Conservation (phyloP, 768 basidiomycete species). For the Candolleomyces efflorescens region DNA sequence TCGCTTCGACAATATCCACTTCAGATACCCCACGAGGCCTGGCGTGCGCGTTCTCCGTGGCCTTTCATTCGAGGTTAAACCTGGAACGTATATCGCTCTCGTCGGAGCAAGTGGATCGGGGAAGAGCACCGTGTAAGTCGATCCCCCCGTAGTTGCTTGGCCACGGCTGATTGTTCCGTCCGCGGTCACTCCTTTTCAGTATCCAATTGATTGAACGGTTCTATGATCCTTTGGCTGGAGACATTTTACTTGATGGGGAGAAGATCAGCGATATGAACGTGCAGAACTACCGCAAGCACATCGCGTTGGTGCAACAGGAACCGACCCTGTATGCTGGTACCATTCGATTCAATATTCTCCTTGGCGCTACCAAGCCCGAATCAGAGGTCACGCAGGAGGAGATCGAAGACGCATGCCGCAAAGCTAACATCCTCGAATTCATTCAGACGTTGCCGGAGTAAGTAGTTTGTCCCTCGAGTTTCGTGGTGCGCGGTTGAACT, state of each 20-base stretch:
- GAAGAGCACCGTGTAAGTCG: no score
- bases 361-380: slow-evolving; percentile 67
- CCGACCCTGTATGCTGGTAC: slow-evolving; percentile 79
- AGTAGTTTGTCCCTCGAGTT: slow-evolving; percentile 17
- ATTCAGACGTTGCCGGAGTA: slow-evolving; percentile 73
- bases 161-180: no score
- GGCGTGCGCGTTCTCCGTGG: no score
- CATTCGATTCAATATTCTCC: slow-evolving; percentile 76
- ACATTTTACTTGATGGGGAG: slow-evolving; percentile 62
- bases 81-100: no score
- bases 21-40: no score
- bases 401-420: slow-evolving; percentile 69
- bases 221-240: slow-evolving; percentile 64
- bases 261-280: slow-evolving; percentile 65
- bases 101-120: no score
- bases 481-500: background rate
- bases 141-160: no score
- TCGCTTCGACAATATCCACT: no score
- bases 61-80: no score
- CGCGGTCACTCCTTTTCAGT: slow-evolving; percentile 19
- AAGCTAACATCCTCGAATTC: slow-evolving; percentile 84
- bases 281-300: slow-evolving; percentile 73
- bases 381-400: slow-evolving; percentile 75
- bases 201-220: slow-evolving; percentile 73
- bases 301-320: slow-evolving; percentile 83